A percentile compares a stretch with the other conserved stretches of the same genome.
phyloP scores from a whole-genome alignment of 371 early-diverging fungal species.

The Quaeritorhiza haematococci region DNA sequence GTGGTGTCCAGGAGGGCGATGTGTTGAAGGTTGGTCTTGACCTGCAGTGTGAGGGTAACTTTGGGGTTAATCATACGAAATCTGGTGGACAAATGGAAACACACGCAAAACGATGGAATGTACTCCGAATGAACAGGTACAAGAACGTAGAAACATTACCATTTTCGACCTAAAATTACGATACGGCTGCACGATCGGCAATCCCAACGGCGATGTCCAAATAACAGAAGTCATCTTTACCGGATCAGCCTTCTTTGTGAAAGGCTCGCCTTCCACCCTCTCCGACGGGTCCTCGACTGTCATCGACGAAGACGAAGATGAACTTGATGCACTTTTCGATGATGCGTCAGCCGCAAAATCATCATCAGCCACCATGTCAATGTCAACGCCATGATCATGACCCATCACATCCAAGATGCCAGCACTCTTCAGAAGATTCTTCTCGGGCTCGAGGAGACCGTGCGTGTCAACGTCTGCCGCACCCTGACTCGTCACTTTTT shows the following conservation, averaged over 20 bases:
- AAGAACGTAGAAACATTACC: too few relatives aligned
- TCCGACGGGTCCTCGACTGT: background rate
- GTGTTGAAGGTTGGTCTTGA: slow-evolving; percentile 71
- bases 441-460: too few relatives aligned
- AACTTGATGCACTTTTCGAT: too few relatives aligned
- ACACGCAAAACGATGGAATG: slow-evolving; percentile 24
- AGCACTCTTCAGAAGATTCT: too few relatives aligned
- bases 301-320: too few relatives aligned
- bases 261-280: background rate
- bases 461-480: too few relatives aligned
- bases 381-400: too few relatives aligned
- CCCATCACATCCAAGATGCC: too few relatives aligned
- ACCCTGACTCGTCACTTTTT: too few relatives aligned
- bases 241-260: background rate
- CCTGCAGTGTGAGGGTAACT: slow-evolving; percentile 4
- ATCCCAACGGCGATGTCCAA: slow-evolving; percentile 95
- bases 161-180: slow-evolving; percentile 63
- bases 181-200: slow-evolving; percentile 96
- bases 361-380: too few relatives aligned
- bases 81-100: background rate
- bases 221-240: slow-evolving; percentile 61
- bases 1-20: slow-evolving; percentile 69
- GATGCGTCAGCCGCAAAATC: too few relatives aligned
- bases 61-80: background rate
- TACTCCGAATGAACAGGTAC: slow-evolving; percentile 1